Percentiles rank a stretch among this genome's conserved stretches.
These are phyloP conservation scores for Tubosaeta sp. DNA, from an alignment of 768 basidiomycete genomes.

Conservation along the genomic window DNA sequence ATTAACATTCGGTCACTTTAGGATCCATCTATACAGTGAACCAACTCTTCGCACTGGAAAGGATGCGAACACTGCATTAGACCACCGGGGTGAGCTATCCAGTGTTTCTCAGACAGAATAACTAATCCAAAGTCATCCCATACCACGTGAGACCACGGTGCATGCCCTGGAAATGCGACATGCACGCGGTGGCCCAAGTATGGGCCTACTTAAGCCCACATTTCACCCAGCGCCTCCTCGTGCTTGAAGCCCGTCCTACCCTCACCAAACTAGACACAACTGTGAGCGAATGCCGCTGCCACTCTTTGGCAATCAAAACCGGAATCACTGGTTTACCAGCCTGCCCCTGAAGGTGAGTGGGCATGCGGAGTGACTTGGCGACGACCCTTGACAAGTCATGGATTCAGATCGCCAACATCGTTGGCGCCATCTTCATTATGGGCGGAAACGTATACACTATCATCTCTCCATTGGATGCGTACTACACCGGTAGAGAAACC, in stretches of 20 bases:
- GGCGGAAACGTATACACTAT: constrained; percentile 61
- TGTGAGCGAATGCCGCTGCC: constrained; percentile 20
- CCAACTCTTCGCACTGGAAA: constrained; percentile 5
- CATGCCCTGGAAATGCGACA: constrained; percentile 26
- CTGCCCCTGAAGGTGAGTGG: constrained; percentile 50
- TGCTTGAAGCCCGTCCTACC: constrained; percentile 11
- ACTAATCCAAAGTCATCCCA: constrained; percentile 7
- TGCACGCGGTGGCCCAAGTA: constrained; percentile 16
- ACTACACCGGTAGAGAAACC: constrained; percentile 50
- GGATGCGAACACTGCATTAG: constrained; percentile 7
- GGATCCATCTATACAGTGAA: background rate
- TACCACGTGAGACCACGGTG: constrained; percentile 17
- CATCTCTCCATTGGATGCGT: constrained; percentile 47
- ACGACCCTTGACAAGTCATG: background rate
- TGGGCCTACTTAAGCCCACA: constrained; percentile 25
- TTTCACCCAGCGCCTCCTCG: constrained; percentile 8
- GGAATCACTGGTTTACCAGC: constrained; percentile 42
- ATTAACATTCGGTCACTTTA: background rate
- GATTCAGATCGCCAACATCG: constrained; percentile 47
- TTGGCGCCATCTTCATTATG: constrained; percentile 52
- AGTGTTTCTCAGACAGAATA: background rate
- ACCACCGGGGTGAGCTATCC: background rate
- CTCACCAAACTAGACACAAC: background rate
- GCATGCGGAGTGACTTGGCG: background rate
- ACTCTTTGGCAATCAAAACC: constrained; percentile 17